Evolutionary conservation across 192 early-diverging fungal genomes (phyloP).

Genomic region (Hyaloraphidium curvatum): DNA sequence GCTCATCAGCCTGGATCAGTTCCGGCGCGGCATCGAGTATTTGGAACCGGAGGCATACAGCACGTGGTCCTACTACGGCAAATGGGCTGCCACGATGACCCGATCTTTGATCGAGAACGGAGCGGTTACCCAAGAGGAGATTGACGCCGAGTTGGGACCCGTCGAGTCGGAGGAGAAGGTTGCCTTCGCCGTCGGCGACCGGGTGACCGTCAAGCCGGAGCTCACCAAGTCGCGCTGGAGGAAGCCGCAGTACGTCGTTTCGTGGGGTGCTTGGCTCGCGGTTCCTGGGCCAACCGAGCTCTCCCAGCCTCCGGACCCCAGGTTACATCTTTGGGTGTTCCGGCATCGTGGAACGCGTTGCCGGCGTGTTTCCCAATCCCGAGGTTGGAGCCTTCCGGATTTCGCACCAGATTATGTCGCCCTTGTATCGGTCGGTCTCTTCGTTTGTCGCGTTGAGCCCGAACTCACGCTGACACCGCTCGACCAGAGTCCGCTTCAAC

Average conservation of each 20-base stretch:
- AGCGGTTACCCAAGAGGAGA: neutral
- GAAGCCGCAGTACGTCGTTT: too few species aligned
- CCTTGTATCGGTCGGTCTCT: too few species aligned
- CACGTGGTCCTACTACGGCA: neutral
- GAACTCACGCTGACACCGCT: too few species aligned
- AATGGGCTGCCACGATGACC: neutral
- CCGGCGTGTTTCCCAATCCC: neutral
- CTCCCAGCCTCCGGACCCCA: neutral
- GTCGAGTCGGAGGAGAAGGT: neutral
- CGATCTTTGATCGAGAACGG: neutral
- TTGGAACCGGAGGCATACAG: neutral
- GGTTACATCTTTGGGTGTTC: neutral
- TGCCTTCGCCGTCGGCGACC: neutral
- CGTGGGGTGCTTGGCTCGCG: too few species aligned
- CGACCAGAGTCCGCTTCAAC: neutral
- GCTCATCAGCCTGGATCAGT: neutral
- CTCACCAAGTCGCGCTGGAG: neutral
- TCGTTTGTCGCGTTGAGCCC: too few species aligned
- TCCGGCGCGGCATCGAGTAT: neutral
- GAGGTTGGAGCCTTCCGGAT: neutral
- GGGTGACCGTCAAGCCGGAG: neutral
- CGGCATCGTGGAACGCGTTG: neutral
- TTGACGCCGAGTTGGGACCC: neutral
- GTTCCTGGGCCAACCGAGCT: too few species aligned
- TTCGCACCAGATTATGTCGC: neutral